Evolutionary conservation across 2,329 filamentous ascomycete species (phyloP).

Genomic region (Colletotrichum endophyticum): DNA sequence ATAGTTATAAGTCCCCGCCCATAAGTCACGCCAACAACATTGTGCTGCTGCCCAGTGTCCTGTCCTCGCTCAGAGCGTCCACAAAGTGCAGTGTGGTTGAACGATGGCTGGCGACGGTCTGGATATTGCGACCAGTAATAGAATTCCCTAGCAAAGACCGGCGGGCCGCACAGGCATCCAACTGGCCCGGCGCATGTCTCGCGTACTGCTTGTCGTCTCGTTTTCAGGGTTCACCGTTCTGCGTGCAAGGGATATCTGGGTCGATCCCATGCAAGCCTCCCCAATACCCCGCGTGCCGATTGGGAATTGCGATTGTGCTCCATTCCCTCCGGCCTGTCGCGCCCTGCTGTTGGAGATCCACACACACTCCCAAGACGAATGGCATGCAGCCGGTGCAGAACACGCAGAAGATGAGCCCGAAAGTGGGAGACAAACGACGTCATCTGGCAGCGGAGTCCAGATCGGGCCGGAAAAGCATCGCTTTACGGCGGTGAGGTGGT

Average conservation of each 20-base stretch:
- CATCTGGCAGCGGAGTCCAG: conserved; percentile 1
- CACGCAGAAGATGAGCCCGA: background rate
- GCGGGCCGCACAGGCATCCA: conserved; percentile 20
- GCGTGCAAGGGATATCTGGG: conserved; percentile 14
- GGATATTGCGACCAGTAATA: conserved; percentile 14
- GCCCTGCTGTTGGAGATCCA: conserved; percentile 1
- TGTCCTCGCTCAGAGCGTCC: background rate
- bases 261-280: conserved; percentile 20
- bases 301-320: conserved; percentile 10
- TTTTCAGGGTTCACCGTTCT: conserved; percentile 22
- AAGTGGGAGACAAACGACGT: conserved; percentile 5
- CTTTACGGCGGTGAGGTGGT: background rate
- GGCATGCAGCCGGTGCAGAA: background rate
- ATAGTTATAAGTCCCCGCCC: background rate
- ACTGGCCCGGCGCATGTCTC: conserved; percentile 19
- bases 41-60: background rate
- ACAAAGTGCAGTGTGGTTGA: conserved; percentile 6
- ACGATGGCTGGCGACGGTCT: conserved; percentile 14
- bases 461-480: background rate
- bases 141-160: conserved; percentile 3
- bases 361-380: conserved; percentile 9
- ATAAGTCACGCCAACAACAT: background rate
- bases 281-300: conserved; percentile 21
- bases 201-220: conserved; percentile 11
- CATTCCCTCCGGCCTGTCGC: background rate